Evolutionary conservation across 345 rosid species (phyloP).

Genomic region (Conringia planisiliqua): DNA sequence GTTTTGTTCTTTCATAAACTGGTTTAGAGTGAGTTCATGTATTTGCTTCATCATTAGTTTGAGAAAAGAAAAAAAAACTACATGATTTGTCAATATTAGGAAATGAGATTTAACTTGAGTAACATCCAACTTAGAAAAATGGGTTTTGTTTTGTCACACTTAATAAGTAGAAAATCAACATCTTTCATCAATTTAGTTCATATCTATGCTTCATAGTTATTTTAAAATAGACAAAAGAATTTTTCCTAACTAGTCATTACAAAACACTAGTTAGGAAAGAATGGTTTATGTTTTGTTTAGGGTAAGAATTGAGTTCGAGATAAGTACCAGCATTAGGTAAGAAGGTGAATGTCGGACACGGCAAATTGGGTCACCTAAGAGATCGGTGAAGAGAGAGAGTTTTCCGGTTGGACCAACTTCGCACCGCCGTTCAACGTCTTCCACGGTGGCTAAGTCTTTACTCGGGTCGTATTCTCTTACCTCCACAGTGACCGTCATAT

Average conservation of each 20-base stretch:
- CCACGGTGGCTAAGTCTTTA: conserved; percentile 55
- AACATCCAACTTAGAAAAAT: background rate
- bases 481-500: conserved; percentile 34
- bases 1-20: too few relatives aligned
- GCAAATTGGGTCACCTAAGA: conserved; percentile 92
- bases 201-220: background rate
- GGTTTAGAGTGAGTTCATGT: background rate
- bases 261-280: too few relatives aligned
- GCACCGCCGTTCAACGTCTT: conserved; percentile 74
- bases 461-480: conserved; percentile 69
- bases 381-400: conserved; percentile 85
- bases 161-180: background rate
- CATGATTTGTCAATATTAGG: background rate
- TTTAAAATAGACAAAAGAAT: background rate
- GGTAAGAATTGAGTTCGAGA: background rate
- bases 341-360: conserved; percentile 97
- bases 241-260: background rate
- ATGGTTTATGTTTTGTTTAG: background rate
- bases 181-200: background rate
- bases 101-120: background rate
- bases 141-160: background rate
- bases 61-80: too few relatives aligned
- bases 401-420: conserved; percentile 63
- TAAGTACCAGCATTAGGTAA: conserved; percentile 88
- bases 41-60: background rate